Percentiles rank a stretch among this genome's conserved stretches.
Evolutionary conservation across 2,329 filamentous ascomycete species (phyloP).

Genomic region (Fusarium nodosum): DNA sequence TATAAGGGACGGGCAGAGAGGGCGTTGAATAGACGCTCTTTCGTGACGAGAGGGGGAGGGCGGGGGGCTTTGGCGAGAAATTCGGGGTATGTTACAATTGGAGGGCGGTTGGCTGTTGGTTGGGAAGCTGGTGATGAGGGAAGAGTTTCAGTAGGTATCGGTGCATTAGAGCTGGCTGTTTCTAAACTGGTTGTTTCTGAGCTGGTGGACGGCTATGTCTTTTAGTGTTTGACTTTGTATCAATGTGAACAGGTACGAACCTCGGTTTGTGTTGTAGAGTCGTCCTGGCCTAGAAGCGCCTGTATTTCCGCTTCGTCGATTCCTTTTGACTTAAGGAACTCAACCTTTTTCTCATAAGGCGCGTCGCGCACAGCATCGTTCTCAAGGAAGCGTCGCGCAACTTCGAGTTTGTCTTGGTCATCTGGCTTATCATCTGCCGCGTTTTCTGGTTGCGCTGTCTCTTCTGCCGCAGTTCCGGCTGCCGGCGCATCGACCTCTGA

Average conservation of each 20-base stretch:
- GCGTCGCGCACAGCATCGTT: slow-evolving; percentile 79
- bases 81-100: slow-evolving; percentile 78
- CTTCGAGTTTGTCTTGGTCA: slow-evolving; percentile 61
- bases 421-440: slow-evolving; percentile 21
- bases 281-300: slow-evolving; percentile 65
- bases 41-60: too few relatives aligned
- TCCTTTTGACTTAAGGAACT: slow-evolving; percentile 84
- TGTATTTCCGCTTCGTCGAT: slow-evolving; percentile 76
- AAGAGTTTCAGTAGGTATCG: slow-evolving; percentile 47
- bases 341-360: slow-evolving; percentile 77
- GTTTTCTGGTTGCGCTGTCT: slow-evolving; percentile 8
- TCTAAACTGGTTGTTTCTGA: slow-evolving; percentile 30
- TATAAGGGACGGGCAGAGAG: too few relatives aligned
- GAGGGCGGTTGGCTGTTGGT: slow-evolving; percentile 61
- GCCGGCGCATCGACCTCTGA: slow-evolving; percentile 37
- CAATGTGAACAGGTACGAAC: slow-evolving; percentile 21
- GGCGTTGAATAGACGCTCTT: too few relatives aligned
- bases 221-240: background rate
- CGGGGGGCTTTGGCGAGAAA: too few relatives aligned
- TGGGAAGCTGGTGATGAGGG: slow-evolving; percentile 39
- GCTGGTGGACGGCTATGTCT: slow-evolving; percentile 1
- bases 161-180: slow-evolving; percentile 20
- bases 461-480: slow-evolving; percentile 12
- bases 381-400: slow-evolving; percentile 81
- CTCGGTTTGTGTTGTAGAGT: slow-evolving; percentile 26